Base-by-base conservation (phyloP, 805 yeast genomes). In the Torulaspora quercuum region DNA sequence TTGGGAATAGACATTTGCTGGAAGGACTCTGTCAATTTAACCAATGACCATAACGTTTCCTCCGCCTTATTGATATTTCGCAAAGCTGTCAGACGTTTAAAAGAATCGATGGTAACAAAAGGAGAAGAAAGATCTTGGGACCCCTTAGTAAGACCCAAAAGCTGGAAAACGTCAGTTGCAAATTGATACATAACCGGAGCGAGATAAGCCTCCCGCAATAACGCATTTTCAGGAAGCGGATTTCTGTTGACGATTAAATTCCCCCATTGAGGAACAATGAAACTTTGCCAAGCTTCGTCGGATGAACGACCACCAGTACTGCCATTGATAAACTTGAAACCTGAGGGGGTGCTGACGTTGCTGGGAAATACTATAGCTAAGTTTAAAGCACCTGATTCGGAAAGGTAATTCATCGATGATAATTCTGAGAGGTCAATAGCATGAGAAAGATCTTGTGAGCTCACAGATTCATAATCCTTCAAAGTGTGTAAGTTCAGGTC, bases 1-100 rank as follows among this genome's bases (percentile, higher is more conserved):
- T 73, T 72, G 0, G 97, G 97, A 23, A 90, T 81, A 2, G 96
- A 80, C 55, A 92, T 90, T 33, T 81, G 82, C 22, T 80, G 75
- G 49, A 90, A 71, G 4, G 82, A 74, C 30, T 73, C 65, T 3
- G 86, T 75, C 35, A 90, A 65, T 41, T 87, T 79, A 20, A 77
- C 65, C 37, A 92, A 70, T 1, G 96, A 83, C 27, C 73, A 70
- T 39, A 89, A 68, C 21, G 87, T 84, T n/a, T 79, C 76, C 12
- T 80, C 65, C 0, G 94, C 73, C 16, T 73, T 69, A 26, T 67
- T 65, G 38, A 87, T 59, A 48, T 87, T 87, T 37, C 73, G 67
- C 22, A 74, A 55, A 2, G 77, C 69, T 12, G 78, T 72, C 10
- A 74, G 53, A 47, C 95, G 70, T 22, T 82, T 72, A 43, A 81